Base-by-base conservation (phyloP, 2,329 filamentous ascomycete genomes). In the Fusarium brachygibbosum region DNA sequence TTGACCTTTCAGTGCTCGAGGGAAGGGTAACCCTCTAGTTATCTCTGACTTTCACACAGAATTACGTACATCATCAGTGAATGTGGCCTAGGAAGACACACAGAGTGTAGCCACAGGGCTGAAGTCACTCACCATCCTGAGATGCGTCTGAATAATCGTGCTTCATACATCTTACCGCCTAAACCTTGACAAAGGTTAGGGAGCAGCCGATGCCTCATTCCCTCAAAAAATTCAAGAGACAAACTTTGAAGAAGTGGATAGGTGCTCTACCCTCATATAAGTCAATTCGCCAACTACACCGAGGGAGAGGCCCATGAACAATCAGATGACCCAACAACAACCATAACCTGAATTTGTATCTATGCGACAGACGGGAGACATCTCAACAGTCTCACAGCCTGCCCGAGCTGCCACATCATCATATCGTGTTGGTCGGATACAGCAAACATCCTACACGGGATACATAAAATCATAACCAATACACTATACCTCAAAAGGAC, bases 401-500 rank as follows among this genome's bases (percentile, higher is more conserved):
- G 12, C 31, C 29, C 12, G 11, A 19, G 28, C 32, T 50, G 42
- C 50, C 32, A 61, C 51, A 38, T 44, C 42, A 50, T 38, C 53
- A 53, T 28, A 23, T 17, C 34, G 48, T 46, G 48, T 35, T 16
- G 52, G 48, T 35, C 19, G 29, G 42, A 23, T 21, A 54, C 42
- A 60, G 37, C 13, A n/a, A 63, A 31, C 42, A 55, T 29, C 35
- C 21, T 25, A 25, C 23, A 25, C 23, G 6, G 23, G 23, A n/a
- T 25, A 25, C 23, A 25, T 25, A 4, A 25, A 25, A 25, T 25
- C 23, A 25, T 25, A 25, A 25, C 23, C 23, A 25, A 38, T 25
- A 42, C 37, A 46, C 63, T 57, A 62, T 62, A 17, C 63, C 61
- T 45, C 42, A 66, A 61, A 29, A 50, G 42, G 54, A 55, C 13